A percentile compares a stretch with the other conserved stretches of the same genome.
Conservation (phyloP, 768 basidiomycete genomes). For the Tricholoma matsutake region DNA sequence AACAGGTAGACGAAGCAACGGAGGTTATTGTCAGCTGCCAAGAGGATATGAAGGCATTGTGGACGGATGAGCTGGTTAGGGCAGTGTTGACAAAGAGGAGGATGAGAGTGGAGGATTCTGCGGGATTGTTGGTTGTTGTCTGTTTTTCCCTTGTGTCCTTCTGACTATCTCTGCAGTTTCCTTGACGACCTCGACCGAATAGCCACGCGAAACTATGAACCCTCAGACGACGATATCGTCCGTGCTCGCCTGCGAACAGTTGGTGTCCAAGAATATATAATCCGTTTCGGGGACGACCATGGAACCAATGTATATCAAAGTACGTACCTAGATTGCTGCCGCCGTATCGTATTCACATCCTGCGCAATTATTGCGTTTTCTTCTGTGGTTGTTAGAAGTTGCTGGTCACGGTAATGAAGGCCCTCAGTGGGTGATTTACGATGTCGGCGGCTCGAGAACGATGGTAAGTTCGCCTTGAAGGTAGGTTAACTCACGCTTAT, state of each 20-base stretch:
- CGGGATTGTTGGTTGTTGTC: constrained; percentile 51
- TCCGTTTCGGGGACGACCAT: constrained; percentile 39
- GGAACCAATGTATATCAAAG: constrained; percentile 2
- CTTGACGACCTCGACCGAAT: constrained; percentile 65
- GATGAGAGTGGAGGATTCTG: constrained; percentile 52
- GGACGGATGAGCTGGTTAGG: constrained; percentile 50
- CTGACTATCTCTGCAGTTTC: constrained; percentile 43
- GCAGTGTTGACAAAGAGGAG: constrained; percentile 44
- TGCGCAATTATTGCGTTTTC: background rate
- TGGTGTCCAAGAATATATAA: constrained; percentile 67
- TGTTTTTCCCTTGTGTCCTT: background rate
- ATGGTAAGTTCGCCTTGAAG: constrained; percentile 35
- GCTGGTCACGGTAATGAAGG: constrained; percentile 35
- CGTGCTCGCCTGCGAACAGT: constrained; percentile 67
- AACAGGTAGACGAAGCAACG: constrained; percentile 33
- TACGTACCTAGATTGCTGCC: background rate
- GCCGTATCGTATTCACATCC: background rate
- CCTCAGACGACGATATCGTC: constrained; percentile 60
- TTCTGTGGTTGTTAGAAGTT: constrained; percentile 11
- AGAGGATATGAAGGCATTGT: constrained; percentile 50
- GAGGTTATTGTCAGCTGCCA: constrained; percentile 53
- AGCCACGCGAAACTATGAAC: constrained; percentile 51
- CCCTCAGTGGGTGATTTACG: constrained; percentile 63
- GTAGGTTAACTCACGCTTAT: background rate
- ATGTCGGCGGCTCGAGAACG: constrained; percentile 65